phyloP scores from a whole-genome alignment of 169 alveolate genomes.

The Cryptosporidium sp. region DNA sequence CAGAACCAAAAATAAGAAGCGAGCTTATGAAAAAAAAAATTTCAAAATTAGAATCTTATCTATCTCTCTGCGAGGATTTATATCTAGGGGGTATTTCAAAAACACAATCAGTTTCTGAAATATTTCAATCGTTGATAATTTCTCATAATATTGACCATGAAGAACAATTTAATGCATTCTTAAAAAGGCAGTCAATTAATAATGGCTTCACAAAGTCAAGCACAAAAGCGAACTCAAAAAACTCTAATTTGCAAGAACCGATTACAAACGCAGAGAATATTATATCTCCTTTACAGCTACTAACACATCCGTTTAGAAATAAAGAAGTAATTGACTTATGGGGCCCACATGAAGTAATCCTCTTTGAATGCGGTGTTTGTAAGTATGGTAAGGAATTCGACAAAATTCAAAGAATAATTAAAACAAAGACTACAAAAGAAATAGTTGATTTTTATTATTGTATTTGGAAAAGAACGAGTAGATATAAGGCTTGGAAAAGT shows the following conservation, averaged over 20 bases:
- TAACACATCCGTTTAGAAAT: conserved; percentile 78
- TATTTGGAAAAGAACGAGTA: conserved; percentile 86
- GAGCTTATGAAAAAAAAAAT: conserved; percentile 57
- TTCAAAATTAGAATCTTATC: conserved; percentile 75
- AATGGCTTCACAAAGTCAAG: conserved; percentile 5
- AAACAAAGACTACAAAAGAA: conserved; percentile 84
- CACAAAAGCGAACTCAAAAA: conserved; percentile 1
- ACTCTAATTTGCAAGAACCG: conserved; percentile 10
- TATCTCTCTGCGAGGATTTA: conserved; percentile 78
- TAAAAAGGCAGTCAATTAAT: background rate
- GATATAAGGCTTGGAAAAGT: conserved; percentile 86
- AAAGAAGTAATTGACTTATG: conserved; percentile 84
- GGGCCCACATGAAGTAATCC: conserved; percentile 88
- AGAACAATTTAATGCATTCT: conserved; percentile 5
- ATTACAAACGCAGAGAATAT: conserved; percentile 44
- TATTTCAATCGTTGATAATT: conserved; percentile 35
- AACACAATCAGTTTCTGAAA: conserved; percentile 47
- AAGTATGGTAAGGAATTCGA: conserved; percentile 87
- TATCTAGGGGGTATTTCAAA: conserved; percentile 76
- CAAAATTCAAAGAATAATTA: conserved; percentile 83
- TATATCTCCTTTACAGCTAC: conserved; percentile 78
- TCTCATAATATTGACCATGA: conserved; percentile 58
- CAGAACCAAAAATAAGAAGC: conserved; percentile 63
- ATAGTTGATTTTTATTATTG: conserved; percentile 86
- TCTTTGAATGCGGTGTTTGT: conserved; percentile 86